Evolutionary conservation across 2,329 filamentous ascomycete species (phyloP), one percentile per base, ranked within the genome.

Genomic region (Alternaria gansuensis): DNA sequence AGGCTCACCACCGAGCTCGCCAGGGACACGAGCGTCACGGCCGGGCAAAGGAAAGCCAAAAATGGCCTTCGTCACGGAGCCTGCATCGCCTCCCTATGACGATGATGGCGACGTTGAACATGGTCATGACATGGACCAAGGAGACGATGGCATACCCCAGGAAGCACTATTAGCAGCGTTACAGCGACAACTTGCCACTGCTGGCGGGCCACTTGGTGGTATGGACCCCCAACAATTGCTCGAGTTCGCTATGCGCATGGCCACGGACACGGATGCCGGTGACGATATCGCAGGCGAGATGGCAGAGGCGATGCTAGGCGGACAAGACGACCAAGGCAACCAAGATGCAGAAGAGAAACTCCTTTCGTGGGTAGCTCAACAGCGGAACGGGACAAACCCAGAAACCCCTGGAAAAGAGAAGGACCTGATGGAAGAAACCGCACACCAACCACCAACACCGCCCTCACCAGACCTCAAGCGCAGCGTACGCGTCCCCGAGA

Each of bases 281-380:
- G 80, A 81, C 48, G 80, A 80, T 14, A 77, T 80, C 54, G 71
- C 77, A 17, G 77, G 77, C 26, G 72, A 80, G 43, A 71, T 83
- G 60, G 78, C 80, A 28, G 77, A 78, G 34, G 75, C 75, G 10
- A 71, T 83, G 58, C 73, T 83, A 17, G 74, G 64, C 37, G 69
- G 68, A 9, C 73, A 75, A 0, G 75, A 75, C 9, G 76, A 75
- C 0, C 71, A 72, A 21, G 51, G 44, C 13, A 73, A 74, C 13
- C 54, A 62, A 24, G 68, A 68, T 8, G 72, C 70, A 9, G 69
- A 71, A 31, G 75, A 71, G 14, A 68, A 71, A 26, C 60, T 76
- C 4, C 58, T 74, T 5, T 71, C 70, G 10, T 77, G 74, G 74
- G 65, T 77, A 37, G 61, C 73, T 8, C 67, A 75, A 48, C 69